Evolutionary conservation across 768 basidiomycete species (phyloP), one percentile per base, ranked within the genome.

Genomic region (Sporobolomyces phaffii): DNA sequence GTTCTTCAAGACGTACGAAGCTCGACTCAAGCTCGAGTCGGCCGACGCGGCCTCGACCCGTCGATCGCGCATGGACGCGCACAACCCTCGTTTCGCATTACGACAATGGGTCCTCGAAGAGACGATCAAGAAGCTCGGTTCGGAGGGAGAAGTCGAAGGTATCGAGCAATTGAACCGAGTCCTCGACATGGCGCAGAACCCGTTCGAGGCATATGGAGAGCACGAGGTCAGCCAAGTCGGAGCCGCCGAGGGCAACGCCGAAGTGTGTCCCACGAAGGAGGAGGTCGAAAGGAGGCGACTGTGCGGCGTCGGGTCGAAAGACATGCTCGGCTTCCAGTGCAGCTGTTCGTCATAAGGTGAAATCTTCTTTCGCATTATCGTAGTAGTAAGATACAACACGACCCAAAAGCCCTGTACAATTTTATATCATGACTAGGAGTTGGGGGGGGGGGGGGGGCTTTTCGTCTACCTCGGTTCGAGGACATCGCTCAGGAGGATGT

Each of bases 51-150:
- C 44, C 60, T 54, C 48, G 72, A 61, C 52, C 66, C 79, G 86
- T 57, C 77, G 80, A 64, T 77, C 74, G 18, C 84, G 81, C 40
- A 83, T 84, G 79, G 82, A 80, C 67, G 76, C 69, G 28, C 84
- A 81, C 33, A 99, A 99, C 76, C 96, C 96, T 22, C 81, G 92
- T 40, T 98, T 99, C 78, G 86, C 94, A 38, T 78, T 98, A 65
- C 81, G 96, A 65, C 96, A 98, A 78, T 98, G 96, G 96, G 80
- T 98, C 13, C 81, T 99, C 38, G 92, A 98, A 76, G 93, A 98
- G 75, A 87, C 90, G 28, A 98, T 98, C 75, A 78, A 79, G 68
- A 83, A 83, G 69, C 83, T 91, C 2, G 88, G 91, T 75, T n/a
- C 31, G 9, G 56, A 60, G 15, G 43, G 47, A 34, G 52, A 43